Evolutionary conservation across 192 early-diverging fungal genomes (phyloP), one percentile per base, ranked within the genome.

Genomic region (Umbelopsis ramanniana): DNA sequence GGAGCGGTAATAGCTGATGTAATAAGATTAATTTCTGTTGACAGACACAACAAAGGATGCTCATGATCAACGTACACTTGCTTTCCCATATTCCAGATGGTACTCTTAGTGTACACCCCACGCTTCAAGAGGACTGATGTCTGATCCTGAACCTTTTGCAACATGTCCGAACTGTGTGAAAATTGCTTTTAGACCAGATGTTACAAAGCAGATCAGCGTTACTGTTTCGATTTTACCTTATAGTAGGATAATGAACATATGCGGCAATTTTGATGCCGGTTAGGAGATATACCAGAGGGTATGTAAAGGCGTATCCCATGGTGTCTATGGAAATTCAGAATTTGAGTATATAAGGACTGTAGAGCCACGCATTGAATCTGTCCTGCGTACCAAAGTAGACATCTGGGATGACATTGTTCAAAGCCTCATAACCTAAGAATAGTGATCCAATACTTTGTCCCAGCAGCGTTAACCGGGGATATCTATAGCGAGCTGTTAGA

Each of bases 241-340:
- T 95, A 10, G 91, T 91, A 11, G 98, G 98, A 72, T 99, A 99
- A 79, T 99, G 98, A 19, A 94, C 92, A 74, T 99, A 99, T 0
- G 96, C 85, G 0, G 93, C 86, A 8, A 93, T 87, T 50, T 85
- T 84, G 48, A 84, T 75, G 0, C 85, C 75, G 35, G 84, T 86
- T 33, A 96, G 50, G 26, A 85, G 54, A 48, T 82, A 84, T 0
- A 91, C 89, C 3, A 96, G 55, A 9, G 96, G 96, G 77, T 94
- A 97, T 3, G 91, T 93, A 69, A 98, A 98, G 7, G 95, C 97
- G 77, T 93, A 97, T 40, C 98, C 98, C 78, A 98, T 90, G 0
- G 97, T 96, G 73, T 99, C 97, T 86, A 35, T 37, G 9, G 10
- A 46, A n/a, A 19, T 12, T 24, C 9, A 43, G 14, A 6, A 38